Evolutionary conservation across 2,329 filamentous ascomycete genomes (phyloP).

Genomic region (Colletotrichum horii): DNA sequence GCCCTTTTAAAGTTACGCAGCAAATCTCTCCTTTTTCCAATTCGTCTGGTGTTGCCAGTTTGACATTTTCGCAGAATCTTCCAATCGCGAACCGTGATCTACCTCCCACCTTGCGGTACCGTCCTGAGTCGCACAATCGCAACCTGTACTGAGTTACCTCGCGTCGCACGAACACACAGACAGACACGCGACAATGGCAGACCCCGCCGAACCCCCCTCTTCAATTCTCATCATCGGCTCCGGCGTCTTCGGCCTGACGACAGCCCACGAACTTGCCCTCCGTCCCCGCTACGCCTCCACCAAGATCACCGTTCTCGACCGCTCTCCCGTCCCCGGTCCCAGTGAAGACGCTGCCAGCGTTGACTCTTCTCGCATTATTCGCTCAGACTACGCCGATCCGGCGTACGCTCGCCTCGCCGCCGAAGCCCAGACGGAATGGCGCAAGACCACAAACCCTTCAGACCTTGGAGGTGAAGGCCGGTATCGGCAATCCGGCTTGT

Average conservation of each 20-base stretch:
- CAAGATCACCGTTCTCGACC: conserved; percentile 65
- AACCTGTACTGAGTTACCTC: not conserved
- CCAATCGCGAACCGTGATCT: not conserved
- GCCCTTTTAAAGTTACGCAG: not conserved
- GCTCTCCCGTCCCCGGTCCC: conserved; percentile 51
- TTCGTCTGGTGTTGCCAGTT: not conserved
- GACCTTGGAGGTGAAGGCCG: conserved; percentile 67
- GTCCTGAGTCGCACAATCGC: not conserved
- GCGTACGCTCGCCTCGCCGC: conserved; percentile 78
- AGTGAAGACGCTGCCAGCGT: conserved; percentile 64
- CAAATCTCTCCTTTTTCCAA: not conserved
- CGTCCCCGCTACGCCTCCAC: conserved; percentile 60
- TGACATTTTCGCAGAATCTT: not conserved
- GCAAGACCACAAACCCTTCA: conserved; percentile 55
- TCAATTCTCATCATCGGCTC: conserved; percentile 73
- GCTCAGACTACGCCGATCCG: conserved; percentile 80
- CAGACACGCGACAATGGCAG: not conserved
- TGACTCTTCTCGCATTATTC: conserved; percentile 68
- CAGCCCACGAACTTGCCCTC: conserved; percentile 71
- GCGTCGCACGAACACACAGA: not conserved
- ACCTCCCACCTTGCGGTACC: not conserved
- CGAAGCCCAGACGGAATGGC: conserved; percentile 73
- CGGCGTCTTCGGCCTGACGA: conserved; percentile 66
- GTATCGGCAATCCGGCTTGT: conserved; percentile 74
- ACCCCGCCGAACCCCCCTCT: conserved; percentile 32